Conservation (phyloP, 148 eudicot genomes). For the Heliosperma pusillum region DNA sequence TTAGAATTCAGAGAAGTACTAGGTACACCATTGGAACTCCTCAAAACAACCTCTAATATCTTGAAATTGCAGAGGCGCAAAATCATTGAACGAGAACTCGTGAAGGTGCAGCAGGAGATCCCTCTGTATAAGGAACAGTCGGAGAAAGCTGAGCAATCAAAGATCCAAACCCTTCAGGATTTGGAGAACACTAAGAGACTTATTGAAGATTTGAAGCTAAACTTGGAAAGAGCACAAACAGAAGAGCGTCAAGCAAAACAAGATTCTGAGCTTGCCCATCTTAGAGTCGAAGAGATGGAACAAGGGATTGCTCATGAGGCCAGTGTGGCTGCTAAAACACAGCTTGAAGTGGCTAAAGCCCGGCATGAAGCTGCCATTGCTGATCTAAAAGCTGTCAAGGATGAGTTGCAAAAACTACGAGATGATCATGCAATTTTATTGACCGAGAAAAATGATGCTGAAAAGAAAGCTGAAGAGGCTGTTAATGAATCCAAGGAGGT, state of each 20-base stretch:
- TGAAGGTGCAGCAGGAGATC: constrained; percentile 67
- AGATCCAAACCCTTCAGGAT: constrained; percentile 54
- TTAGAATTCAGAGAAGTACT: too few species aligned
- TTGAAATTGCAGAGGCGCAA: constrained; percentile 52
- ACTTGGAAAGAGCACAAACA: constrained; percentile 30
- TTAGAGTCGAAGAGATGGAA: too few species aligned
- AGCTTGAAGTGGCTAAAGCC: too few species aligned
- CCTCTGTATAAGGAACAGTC: constrained; percentile 56
- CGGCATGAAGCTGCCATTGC: too few species aligned
- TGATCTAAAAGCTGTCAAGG: too few species aligned
- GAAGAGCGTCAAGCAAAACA: constrained; percentile 88
- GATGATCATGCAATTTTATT: too few species aligned
- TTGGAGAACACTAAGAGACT: too few species aligned
- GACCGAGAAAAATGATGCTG: too few species aligned
- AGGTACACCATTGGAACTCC: not conserved
- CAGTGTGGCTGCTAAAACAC: too few species aligned
- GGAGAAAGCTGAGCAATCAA: constrained; percentile 68
- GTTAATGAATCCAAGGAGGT: constrained; percentile 43
- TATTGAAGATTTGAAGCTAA: constrained; percentile 81
- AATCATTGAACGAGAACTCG: constrained; percentile 59
- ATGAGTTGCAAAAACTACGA: too few species aligned
- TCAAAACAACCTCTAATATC: constrained; percentile 1
- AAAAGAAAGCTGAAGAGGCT: constrained; percentile 72
- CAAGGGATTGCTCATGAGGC: too few species aligned
- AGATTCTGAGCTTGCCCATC: constrained; percentile 87